phyloP scores from a whole-genome alignment of 495 filamentous ascomycete genomes.

The Terfezia claveryi region DNA sequence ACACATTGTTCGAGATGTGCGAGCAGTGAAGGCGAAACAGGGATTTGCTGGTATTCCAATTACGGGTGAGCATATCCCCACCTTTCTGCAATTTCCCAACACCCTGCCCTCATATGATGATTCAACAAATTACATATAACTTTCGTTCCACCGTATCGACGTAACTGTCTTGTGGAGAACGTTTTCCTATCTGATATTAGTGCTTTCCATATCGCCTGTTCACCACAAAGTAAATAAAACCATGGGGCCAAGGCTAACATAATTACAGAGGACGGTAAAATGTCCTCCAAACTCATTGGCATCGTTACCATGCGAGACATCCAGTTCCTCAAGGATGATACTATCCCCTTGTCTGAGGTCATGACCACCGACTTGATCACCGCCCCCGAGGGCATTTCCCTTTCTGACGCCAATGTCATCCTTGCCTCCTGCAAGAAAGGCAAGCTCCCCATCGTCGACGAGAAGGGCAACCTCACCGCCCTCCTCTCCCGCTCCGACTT shows the following conservation, averaged over 20 bases:
- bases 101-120: slow-evolving; percentile 38
- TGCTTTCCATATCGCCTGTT: background rate
- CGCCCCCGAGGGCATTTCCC: slow-evolving; percentile 59
- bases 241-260: background rate
- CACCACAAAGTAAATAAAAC: slow-evolving; percentile 8
- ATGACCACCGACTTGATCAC: slow-evolving; percentile 95
- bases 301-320: slow-evolving; percentile 97
- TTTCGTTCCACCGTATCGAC: slow-evolving; percentile 99
- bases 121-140: slow-evolving; percentile 56
- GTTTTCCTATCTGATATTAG: slow-evolving; percentile 5
- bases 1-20: slow-evolving; percentile 79
- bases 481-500: slow-evolving; percentile 92
- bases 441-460: slow-evolving; percentile 91
- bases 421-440: slow-evolving; percentile 94
- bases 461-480: slow-evolving; percentile 65
- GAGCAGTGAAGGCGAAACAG: slow-evolving; percentile 86
- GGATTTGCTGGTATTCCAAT: slow-evolving; percentile 98
- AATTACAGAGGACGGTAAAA: slow-evolving; percentile 58
- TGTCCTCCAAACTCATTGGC: slow-evolving; percentile 83
- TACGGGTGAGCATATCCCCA: slow-evolving; percentile 50
- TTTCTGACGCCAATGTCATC: slow-evolving; percentile 78
- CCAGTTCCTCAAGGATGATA: slow-evolving; percentile 63
- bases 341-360: slow-evolving; percentile 59
- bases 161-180: slow-evolving; percentile 35
- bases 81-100: slow-evolving; percentile 7